A percentile compares a stretch with the other conserved stretches of the same genome.
Evolutionary conservation across 371 early-diverging fungal genomes (phyloP).

Genomic region (Mucor velutinosus): DNA sequence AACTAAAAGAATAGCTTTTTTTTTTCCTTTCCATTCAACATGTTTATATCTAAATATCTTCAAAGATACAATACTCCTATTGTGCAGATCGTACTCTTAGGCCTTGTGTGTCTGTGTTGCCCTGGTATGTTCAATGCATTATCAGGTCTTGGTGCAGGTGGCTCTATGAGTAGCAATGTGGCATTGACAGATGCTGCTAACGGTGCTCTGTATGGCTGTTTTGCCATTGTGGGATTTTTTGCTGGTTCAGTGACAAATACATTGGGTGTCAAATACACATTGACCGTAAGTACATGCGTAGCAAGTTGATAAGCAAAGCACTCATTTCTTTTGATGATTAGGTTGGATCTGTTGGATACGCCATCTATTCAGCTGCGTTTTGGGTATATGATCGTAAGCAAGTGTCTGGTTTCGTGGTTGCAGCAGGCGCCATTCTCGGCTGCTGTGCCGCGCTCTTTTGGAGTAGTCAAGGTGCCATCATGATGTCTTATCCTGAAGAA

Average conservation of each 20-base stretch:
- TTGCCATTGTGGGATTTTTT: slow-evolving; percentile 70
- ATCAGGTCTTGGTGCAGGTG: slow-evolving; percentile 54
- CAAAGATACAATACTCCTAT: slow-evolving; percentile 46
- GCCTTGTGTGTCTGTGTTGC: slow-evolving; percentile 77
- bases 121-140: slow-evolving; percentile 74
- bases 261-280: slow-evolving; percentile 54
- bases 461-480: slow-evolving; percentile 71
- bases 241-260: slow-evolving; percentile 65
- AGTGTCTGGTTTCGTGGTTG: slow-evolving; percentile 49
- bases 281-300: slow-evolving; percentile 29
- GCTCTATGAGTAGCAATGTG: slow-evolving; percentile 56
- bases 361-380: slow-evolving; percentile 58
- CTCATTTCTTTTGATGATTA: slow-evolving; percentile 1
- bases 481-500: slow-evolving; percentile 72
- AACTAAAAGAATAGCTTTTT: background rate
- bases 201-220: slow-evolving; percentile 68
- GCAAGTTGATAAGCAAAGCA: background rate
- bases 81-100: slow-evolving; percentile 69
- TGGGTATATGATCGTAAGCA: slow-evolving; percentile 53
- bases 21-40: background rate
- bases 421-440: slow-evolving; percentile 71
- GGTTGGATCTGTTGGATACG: slow-evolving; percentile 56
- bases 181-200: slow-evolving; percentile 68
- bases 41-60: slow-evolving; percentile 6
- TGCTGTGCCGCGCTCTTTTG: slow-evolving; percentile 61